Evolutionary conservation across 1,284 basidiomycete genomes (phyloP), one percentile per base, ranked within the genome.

Genomic region (Irpex sp.): DNA sequence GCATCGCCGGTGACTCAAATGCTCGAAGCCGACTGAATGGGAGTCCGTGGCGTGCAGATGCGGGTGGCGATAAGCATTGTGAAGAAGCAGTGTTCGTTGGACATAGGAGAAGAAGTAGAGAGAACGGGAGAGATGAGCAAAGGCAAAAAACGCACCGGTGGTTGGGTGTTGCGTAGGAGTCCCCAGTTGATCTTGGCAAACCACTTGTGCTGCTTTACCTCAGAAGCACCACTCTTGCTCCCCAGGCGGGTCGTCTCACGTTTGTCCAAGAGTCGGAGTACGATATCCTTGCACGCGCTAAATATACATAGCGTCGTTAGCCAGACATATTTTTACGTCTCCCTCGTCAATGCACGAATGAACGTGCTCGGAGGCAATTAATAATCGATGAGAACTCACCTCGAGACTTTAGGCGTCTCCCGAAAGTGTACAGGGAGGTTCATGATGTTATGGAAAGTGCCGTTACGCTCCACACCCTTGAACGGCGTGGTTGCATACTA

Each of bases 171-270:
- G 75, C 98, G 90, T 80, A 99, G 84, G 74, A 99, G 86, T 32
- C 98, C 98, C 98, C 98, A 99, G 83, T 96, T 98, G 80, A 98
- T 92, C 79, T 95, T 96, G 38, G 88, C 86, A 85, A 99, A 99
- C 98, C 98, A 99, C 82, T 97, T 98, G 89, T 99, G 97, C 76
- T 96, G 94, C 87, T 99, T 99, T 78, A 99, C 97, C 83, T 99
- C 98, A 77, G 96, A 97, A 64, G 98, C 98, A 56, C 98, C 98
- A 73, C 94, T 96, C 81, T 90, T 92, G 82, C 95, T 96, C 64
- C 98, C 98, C 68, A 99, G 83, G 69, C 98, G 90, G 75, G 92
- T 94, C 78, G 90, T 87, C 82, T 99, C 98, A 78, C 95, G 94
- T 87, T 99, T 99, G 88, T 97, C 95, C 75, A 99, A 86, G 67